These are phyloP conservation scores for Colletotrichum sublineola DNA, from an alignment of 2,329 filamentous ascomycete genomes.

Conservation along the genomic window DNA sequence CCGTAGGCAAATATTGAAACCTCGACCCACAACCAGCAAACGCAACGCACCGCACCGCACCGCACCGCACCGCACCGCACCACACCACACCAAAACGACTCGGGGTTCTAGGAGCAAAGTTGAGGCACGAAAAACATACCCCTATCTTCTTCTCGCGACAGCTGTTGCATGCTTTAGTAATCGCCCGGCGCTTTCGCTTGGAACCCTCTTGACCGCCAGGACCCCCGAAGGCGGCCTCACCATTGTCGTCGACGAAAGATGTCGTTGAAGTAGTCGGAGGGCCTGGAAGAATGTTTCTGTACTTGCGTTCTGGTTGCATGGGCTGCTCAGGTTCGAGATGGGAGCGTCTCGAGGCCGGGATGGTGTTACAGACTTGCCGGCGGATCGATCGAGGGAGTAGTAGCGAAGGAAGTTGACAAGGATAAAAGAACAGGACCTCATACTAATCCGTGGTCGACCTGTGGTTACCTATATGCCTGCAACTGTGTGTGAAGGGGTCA, in stretches of 20 bases:
- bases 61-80: background rate
- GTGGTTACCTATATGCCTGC: background rate
- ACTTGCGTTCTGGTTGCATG: conserved; percentile 38
- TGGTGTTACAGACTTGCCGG: background rate
- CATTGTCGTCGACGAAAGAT: conserved; percentile 15
- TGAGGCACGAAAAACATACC: background rate
- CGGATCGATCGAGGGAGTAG: conserved; percentile 12
- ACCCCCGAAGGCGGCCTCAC: background rate
- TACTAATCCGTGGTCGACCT: conserved; percentile 11
- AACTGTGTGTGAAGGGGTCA: background rate
- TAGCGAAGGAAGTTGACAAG: conserved; percentile 2
- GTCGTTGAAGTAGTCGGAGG: background rate
- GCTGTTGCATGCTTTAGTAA: conserved; percentile 22
- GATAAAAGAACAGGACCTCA: background rate
- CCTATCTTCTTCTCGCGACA: conserved; percentile 39
- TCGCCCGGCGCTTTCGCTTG: conserved; percentile 33
- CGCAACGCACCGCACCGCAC: background rate
- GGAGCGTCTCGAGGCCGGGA: conserved; percentile 13
- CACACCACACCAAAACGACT: background rate
- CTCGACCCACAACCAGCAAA: background rate
- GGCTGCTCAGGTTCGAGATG: conserved; percentile 19
- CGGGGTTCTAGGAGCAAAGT: background rate
- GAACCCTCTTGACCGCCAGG: conserved; percentile 13
- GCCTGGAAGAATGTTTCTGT: conserved; percentile 33
- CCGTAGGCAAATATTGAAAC: background rate